These are phyloP conservation scores for Cladosporium halotolerans DNA, from an alignment of 2,329 filamentous ascomycete species.

Conservation along the genomic window DNA sequence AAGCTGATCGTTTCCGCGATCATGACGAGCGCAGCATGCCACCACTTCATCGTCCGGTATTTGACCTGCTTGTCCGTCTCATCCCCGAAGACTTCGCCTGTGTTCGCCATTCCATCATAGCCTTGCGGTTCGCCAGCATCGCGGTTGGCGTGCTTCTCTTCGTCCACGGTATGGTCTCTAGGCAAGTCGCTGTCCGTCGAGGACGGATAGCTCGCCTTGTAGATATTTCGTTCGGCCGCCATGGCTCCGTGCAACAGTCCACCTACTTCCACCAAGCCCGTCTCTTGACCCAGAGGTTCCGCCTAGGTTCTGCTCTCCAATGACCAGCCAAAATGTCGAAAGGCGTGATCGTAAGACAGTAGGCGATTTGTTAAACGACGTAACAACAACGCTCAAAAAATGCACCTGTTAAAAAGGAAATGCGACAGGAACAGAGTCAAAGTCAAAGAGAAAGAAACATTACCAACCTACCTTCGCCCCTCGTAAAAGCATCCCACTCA, in stretches of 20 bases:
- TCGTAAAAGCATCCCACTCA: background rate
- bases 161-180: background rate
- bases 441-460: background rate
- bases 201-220: slow-evolving; percentile 1
- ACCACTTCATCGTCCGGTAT: slow-evolving; percentile 48
- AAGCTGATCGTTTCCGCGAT: slow-evolving; percentile 53
- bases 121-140: slow-evolving; percentile 1
- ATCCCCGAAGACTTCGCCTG: slow-evolving; percentile 7
- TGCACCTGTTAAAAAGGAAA: background rate
- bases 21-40: slow-evolving; percentile 41
- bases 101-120: slow-evolving; percentile 3
- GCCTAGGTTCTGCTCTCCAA: too few species aligned
- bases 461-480: background rate
- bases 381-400: background rate
- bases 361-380: background rate
- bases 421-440: background rate
- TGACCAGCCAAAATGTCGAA: too few species aligned
- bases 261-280: background rate
- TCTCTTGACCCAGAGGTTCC: too few species aligned
- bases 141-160: slow-evolving; percentile 1
- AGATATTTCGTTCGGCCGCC: background rate
- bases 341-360: too few species aligned
- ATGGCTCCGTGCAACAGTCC: background rate
- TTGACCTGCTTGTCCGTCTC: slow-evolving; percentile 34
- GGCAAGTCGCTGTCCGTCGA: slow-evolving; percentile 5